Evolutionary conservation across 208 protist genomes (phyloP).

Genomic region (Angomonas deanei): DNA sequence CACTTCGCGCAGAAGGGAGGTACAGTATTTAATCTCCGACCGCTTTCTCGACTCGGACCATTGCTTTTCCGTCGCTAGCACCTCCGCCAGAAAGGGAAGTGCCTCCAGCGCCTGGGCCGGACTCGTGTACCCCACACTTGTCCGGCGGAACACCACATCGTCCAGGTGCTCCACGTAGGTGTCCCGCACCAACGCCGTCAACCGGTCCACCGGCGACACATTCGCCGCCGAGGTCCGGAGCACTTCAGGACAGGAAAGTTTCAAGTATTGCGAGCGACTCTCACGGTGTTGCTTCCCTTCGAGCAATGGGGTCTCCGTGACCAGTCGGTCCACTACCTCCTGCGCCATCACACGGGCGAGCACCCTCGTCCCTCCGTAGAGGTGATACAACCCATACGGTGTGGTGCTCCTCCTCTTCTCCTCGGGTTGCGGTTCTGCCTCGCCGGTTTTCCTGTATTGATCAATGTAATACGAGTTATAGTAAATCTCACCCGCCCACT

Average conservation of each 20-base stretch:
- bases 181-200: constrained; percentile 28
- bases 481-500: constrained; percentile 43
- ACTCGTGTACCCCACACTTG: constrained; percentile 65
- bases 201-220: constrained; percentile 7
- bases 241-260: constrained; percentile 5
- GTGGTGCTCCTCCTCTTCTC: neutral
- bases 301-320: constrained; percentile 16
- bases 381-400: constrained; percentile 30
- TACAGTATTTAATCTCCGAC: constrained; percentile 34
- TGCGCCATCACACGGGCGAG: constrained; percentile 56
- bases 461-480: constrained; percentile 39
- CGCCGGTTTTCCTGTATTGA: too few species aligned
- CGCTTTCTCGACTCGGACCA: constrained; percentile 30
- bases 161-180: constrained; percentile 55
- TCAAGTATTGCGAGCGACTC: constrained; percentile 33
- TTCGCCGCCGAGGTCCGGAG: neutral
- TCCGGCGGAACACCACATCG: constrained; percentile 66
- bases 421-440: neutral
- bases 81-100: constrained; percentile 28
- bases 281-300: neutral
- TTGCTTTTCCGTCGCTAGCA: constrained; percentile 30
- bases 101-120: constrained; percentile 52
- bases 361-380: constrained; percentile 60
- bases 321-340: constrained; percentile 40
- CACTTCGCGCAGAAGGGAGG: constrained; percentile 18